Base-by-base conservation (phyloP, 352 stramenopile genomes). In the Pythium sukuiense region DNA sequence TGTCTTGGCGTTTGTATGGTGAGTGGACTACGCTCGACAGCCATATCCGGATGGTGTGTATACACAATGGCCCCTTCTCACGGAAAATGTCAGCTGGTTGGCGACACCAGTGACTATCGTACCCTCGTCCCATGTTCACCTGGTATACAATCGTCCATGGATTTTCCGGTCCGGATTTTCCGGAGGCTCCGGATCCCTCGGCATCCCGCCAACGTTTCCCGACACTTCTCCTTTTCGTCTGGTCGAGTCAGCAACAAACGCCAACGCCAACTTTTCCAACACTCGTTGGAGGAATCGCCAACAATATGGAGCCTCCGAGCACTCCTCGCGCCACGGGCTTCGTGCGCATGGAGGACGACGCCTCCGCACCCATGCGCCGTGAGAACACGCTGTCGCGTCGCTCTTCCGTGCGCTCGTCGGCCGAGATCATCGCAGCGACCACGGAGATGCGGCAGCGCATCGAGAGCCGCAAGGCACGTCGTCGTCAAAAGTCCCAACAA, bases 381-480 rank as follows among this genome's bases (percentile, higher is more conserved):
- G 48, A 63, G 48, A 65, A 63, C 48, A 55, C 66, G 20, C 6
- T 56, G 8, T 66, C 70, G 61, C 73, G 70, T 13, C 73, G 72
- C 18, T 74, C 74, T 59, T 76, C 63, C 35, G 68, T 83, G 64
- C 77, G 77, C 26, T 85, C 77, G 73, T 85, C 75, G 37, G 77
- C 75, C 30, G 77, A 85, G 60, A 85, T 85, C 67, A 75, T 86
- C 59, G 77, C 73, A 11, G 75, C 73, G 39, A 82, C 76, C 29
- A 77, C 63, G 20, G 77, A 86, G 65, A 86, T 86, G 76, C 77
- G 77, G 27, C 77, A 86, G 54, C 77, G 77, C 56, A 80, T 86
- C 37, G 76, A 86, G 64, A 81, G 73, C 55, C 76, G 76, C 50
- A 80, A 79, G 53, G 39, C 61, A 27, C 70, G 70, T n/a, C 72